These are phyloP conservation scores for Hortaea werneckii DNA, from an alignment of 2,329 filamentous ascomycete species.

Conservation along the genomic window DNA sequence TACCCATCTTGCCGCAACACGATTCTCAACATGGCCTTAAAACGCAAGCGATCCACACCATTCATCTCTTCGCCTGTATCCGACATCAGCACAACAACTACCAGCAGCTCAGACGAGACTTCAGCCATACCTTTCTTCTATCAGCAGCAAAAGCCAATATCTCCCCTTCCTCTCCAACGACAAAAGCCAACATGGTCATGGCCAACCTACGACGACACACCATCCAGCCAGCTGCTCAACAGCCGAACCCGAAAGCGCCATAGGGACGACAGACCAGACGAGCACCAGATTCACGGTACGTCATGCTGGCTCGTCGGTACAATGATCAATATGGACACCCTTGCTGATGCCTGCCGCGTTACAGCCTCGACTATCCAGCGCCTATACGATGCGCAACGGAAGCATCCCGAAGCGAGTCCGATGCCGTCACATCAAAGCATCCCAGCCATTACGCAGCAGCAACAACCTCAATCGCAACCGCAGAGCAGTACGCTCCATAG, in stretches of 20 bases:
- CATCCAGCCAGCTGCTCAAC: slow-evolving; percentile 32
- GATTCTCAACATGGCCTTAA: slow-evolving; percentile 38
- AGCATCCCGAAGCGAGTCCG: slow-evolving; percentile 15
- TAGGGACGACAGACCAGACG: slow-evolving; percentile 48
- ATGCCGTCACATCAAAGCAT: slow-evolving; percentile 16
- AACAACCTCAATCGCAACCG: slow-evolving; percentile 7
- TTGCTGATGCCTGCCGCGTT: slow-evolving; percentile 11
- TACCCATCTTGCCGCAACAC: background rate
- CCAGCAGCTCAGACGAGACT: slow-evolving; percentile 29
- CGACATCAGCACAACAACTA: slow-evolving; percentile 2
- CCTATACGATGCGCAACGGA: slow-evolving; percentile 35
- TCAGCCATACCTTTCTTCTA: slow-evolving; percentile 22
- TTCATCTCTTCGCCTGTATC: slow-evolving; percentile 34
- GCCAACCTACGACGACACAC: slow-evolving; percentile 13
- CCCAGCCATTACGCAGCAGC: slow-evolving; percentile 2
- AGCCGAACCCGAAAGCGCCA: slow-evolving; percentile 50
- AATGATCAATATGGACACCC: slow-evolving; percentile 7
- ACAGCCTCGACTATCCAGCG: slow-evolving; percentile 36
- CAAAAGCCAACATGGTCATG: slow-evolving; percentile 18
- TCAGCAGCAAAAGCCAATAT: slow-evolving; percentile 18
- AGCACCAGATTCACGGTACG: slow-evolving; percentile 45
- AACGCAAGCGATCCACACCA: slow-evolving; percentile 45
- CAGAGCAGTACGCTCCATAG: slow-evolving; percentile 38
- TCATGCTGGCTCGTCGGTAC: slow-evolving; percentile 8
- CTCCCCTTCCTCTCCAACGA: slow-evolving; percentile 6